phyloP scores from a whole-genome alignment of 495 filamentous ascomycete genomes.

The Penicillium herquei region DNA sequence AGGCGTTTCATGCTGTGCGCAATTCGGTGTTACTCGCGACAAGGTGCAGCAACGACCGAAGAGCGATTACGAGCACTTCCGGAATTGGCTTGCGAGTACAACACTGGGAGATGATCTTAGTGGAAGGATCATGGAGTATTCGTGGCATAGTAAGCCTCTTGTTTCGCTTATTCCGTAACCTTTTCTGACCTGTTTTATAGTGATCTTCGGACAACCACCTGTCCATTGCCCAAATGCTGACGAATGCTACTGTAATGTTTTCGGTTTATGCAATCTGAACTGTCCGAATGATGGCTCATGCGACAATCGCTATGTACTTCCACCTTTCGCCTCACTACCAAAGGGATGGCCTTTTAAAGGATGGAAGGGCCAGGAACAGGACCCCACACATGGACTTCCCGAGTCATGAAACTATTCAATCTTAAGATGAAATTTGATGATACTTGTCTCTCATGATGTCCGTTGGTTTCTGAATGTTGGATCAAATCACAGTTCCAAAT shows the following conservation, averaged over 20 bases:
- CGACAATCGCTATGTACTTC: slow-evolving; percentile 45
- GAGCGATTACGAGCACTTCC: slow-evolving; percentile 56
- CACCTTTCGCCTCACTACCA: slow-evolving; percentile 45
- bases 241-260: slow-evolving; percentile 65
- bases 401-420: slow-evolving; percentile 19
- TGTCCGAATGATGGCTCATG: slow-evolving; percentile 38
- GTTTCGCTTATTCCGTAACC: not conserved
- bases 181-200: slow-evolving; percentile 23
- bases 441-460: no score
- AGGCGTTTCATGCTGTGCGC: slow-evolving; percentile 65
- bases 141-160: slow-evolving; percentile 59
- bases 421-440: not conserved
- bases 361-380: slow-evolving; percentile 47
- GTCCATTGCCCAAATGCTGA: slow-evolving; percentile 56
- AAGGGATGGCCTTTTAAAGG: slow-evolving; percentile 53
- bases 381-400: slow-evolving; percentile 38
- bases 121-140: slow-evolving; percentile 71
- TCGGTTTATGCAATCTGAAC: slow-evolving; percentile 55
- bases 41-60: slow-evolving; percentile 45
- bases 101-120: slow-evolving; percentile 53
- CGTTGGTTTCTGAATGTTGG: no score
- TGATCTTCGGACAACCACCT: slow-evolving; percentile 51
- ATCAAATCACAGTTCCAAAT: no score
- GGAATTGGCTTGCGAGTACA: slow-evolving; percentile 61
- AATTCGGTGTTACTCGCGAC: slow-evolving; percentile 65